Base-by-base conservation (phyloP, 768 basidiomycete species). In the Cyathus striatus region DNA sequence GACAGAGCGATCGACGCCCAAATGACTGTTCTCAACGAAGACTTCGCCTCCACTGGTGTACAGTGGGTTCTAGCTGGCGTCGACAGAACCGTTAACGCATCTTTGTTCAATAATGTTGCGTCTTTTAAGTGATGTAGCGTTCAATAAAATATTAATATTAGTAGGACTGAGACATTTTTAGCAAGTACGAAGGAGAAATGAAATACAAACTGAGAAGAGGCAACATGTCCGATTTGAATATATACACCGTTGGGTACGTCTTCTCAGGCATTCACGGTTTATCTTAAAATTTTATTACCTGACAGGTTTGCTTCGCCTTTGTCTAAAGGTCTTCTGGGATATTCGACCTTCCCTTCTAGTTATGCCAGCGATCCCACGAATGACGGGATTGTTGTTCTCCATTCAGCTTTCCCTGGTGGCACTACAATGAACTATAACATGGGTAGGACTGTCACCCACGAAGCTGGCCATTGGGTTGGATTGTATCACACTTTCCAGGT, bases 341-440 rank as follows among this genome's bases (percentile, higher is more conserved):
- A 57, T 41, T 45, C 60, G 7, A 58, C 57, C 6, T 63, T 60
- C 48, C 62, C 57, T 7, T 48, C 27, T 16, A 25, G 45, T 30
- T 59, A 61, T 45, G 6, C 27, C 1, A 34, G 17, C n/a, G 38
- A 23, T 23, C 59, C 59, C 9, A 37, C 17, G 5, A 54, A 61
- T 32, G 62, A 64, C 38, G 63, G 63, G 17, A 55, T 61, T 24
- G 60, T 61, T 12, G 46, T 63, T 16, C 44, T 41, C 17, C 57
- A 49, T 41, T 37, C 42, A n/a, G 43, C 53, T 14, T 40, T 58
- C 7, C 59, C 61, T 17, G 60, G 58, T 48, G 62, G 38, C 16
- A 32, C 38, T 23, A 53, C 55, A 12, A 22, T 35, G 6, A 48
- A 49, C 51, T 67, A 60, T 55, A 54, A 70, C 49, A 33, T 52